phyloP scores from a whole-genome alignment of 2,329 filamentous ascomycete genomes.

The Curvularia hawaiiensis region DNA sequence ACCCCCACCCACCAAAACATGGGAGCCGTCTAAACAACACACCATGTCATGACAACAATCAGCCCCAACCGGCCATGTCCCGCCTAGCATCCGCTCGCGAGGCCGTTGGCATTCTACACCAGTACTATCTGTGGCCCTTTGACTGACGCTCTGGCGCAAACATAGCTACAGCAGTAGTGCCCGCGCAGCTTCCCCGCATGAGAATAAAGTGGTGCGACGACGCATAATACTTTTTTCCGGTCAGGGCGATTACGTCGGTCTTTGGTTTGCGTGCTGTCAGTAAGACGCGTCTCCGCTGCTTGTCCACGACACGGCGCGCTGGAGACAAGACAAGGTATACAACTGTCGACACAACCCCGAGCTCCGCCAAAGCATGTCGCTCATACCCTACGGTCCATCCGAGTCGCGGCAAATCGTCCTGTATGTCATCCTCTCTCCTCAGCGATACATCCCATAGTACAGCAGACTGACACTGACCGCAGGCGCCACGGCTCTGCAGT shows the following conservation, averaged over 20 bases:
- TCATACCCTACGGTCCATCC: constrained; percentile 75
- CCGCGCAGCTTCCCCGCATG: constrained; percentile 32
- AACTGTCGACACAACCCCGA: neutral
- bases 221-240: constrained; percentile 3
- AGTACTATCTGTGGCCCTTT: constrained; percentile 19
- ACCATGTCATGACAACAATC: constrained; percentile 29
- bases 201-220: constrained; percentile 12
- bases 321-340: neutral
- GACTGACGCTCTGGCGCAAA: constrained; percentile 18
- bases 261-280: constrained; percentile 2
- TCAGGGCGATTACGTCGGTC: constrained; percentile 11
- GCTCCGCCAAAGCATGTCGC: constrained; percentile 59
- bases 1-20: constrained; percentile 23
- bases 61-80: constrained; percentile 22
- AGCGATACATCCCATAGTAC: neutral
- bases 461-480: constrained; percentile 23
- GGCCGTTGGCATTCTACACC: constrained; percentile 17
- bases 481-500: constrained; percentile 93
- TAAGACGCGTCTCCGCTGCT: neutral
- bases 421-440: constrained; percentile 57
- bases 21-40: constrained; percentile 24
- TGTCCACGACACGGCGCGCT: constrained; percentile 8
- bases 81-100: constrained; percentile 15
- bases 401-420: constrained; percentile 80
- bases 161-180: neutral